Conservation (phyloP, 192 early-diverging fungal species). For the Backusella parvicylindrica region DNA sequence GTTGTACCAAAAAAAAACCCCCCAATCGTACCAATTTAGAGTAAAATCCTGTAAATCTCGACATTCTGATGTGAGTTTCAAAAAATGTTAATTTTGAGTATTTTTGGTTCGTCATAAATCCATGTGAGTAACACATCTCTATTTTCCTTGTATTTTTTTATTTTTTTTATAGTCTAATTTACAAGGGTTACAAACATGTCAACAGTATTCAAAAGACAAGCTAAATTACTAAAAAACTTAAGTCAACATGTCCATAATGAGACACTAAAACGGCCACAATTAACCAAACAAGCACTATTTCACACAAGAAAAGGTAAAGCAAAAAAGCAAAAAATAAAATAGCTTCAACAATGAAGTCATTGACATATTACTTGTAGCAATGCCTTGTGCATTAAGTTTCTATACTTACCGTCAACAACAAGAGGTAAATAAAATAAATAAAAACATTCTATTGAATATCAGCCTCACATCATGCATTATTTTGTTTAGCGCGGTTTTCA, state of each 20-base stretch:
- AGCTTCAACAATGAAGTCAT: neutral
- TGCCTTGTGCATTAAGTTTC: neutral
- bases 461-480: neutral
- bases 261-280: neutral
- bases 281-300: neutral
- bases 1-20: too few species aligned
- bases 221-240: neutral
- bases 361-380: neutral
- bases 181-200: neutral
- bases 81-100: too few species aligned
- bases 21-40: too few species aligned
- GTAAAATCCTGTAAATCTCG: too few species aligned
- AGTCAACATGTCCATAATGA: neutral
- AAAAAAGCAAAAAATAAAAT: neutral
- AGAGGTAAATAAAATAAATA: neutral
- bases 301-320: neutral
- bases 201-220: neutral
- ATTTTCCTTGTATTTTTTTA: neutral
- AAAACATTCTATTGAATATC: neutral
- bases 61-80: too few species aligned
- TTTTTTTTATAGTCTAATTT: neutral
- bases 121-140: neutral
- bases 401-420: neutral
- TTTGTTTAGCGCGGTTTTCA: conserved; percentile 3
- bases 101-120: too few species aligned